Evolutionary conservation across 2,329 filamentous ascomycete genomes (phyloP), one percentile per base, ranked within the genome.

Genomic region (Ophiostoma pallidulum): DNA sequence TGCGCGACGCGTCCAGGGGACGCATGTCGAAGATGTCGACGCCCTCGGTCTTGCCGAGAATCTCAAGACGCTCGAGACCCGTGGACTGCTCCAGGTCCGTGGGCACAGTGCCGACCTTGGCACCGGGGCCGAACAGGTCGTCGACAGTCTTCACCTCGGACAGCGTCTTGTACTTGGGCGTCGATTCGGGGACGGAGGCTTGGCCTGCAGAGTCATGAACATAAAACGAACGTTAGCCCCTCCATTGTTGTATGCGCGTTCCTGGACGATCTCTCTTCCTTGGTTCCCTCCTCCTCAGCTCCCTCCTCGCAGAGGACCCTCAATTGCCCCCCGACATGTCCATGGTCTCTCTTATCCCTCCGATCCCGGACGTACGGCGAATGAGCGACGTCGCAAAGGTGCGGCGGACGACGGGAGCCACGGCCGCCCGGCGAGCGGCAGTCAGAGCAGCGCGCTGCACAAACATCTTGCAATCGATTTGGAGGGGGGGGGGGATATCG

Each of bases 21-120:
- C 81, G 84, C 92, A 97, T 95, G 73, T 98, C 90, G 74, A 98
- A 98, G 66, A 97, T 76, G 66, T 98, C 92, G 61, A 96, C 75
- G 58, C 92, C 90, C 77, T 97, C 88, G 85, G 97, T 95, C 82
- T 98, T 98, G 72, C 92, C 92, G 66, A 98, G 77, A 63, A 98
- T 92, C 73, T 98, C 92, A 60, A 98, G 80, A 80, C 92, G 90
- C 77, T 98, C 92, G 52, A 97, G 78, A 86, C 92, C 92, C 60
- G 92, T 97, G 51, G 92, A 73, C 70, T 98, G 92, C 69, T 97
- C 89, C 65, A 94, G 70, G 70, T 98, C 92, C 71, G 87, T 94
- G 57, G 92, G 88, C 58, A 98, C 75, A 66, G 84, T 86, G 64
- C 92, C 91, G 56, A 81, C 72, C 60, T 78, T 68, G 60, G 85